Conservation (phyloP, 2,329 filamentous ascomycete species). For the Alternaria ventricosa region DNA sequence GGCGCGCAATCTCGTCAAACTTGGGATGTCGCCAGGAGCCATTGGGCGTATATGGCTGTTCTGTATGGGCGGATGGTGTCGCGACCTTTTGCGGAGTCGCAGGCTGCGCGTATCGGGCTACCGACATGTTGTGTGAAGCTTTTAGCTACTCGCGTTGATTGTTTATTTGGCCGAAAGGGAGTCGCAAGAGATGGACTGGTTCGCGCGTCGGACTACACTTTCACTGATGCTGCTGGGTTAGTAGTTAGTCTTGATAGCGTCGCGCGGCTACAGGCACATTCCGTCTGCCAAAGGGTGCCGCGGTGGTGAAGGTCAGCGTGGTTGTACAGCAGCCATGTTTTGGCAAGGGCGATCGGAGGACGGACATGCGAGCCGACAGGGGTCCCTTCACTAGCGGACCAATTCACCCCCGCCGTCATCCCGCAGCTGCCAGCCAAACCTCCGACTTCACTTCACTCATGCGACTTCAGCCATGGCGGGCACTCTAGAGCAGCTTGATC, state of each 20-base stretch:
- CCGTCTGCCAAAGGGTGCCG: background rate
- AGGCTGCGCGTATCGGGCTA: constrained; percentile 22
- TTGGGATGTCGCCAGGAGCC: constrained; percentile 92
- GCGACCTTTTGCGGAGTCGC: constrained; percentile 30
- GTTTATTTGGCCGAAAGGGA: constrained; percentile 12
- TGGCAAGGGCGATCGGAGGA: constrained; percentile 8
- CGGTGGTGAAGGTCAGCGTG: constrained; percentile 1
- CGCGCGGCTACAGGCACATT: constrained; percentile 5
- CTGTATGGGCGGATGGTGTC: constrained; percentile 34
- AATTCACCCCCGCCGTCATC: constrained; percentile 15
- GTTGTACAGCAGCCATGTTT: constrained; percentile 20
- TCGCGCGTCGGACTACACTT: background rate
- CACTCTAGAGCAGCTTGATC: constrained; percentile 72
- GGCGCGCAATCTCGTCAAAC: constrained; percentile 82
- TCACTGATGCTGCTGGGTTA: constrained; percentile 28
- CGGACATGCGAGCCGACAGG: constrained; percentile 4
- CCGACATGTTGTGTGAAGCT: constrained; percentile 21
- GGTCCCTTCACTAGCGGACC: constrained; percentile 5
- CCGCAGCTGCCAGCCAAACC: constrained; percentile 9
- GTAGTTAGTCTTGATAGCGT: constrained; percentile 20
- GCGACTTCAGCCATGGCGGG: constrained; percentile 45
- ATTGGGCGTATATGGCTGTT: constrained; percentile 51
- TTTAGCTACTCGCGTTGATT: constrained; percentile 11
- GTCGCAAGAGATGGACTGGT: background rate
- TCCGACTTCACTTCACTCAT: background rate